These are phyloP conservation scores for Paratinospora sagittata DNA, from an alignment of 164 flowering plant species.

Conservation along the genomic window DNA sequence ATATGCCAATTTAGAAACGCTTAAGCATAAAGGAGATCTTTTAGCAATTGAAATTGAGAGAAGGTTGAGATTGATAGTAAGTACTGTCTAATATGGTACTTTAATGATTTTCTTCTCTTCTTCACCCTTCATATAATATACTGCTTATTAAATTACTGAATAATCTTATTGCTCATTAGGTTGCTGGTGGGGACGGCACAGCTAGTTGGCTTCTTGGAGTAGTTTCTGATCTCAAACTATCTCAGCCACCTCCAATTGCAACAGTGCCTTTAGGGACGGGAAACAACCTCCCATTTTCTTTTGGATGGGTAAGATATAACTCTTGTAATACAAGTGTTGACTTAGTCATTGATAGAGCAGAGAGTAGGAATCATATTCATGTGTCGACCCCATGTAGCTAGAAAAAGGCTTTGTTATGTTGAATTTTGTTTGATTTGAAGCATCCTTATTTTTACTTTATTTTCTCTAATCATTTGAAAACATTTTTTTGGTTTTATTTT, in stretches of 20 bases:
- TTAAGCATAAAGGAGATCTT: slow-evolving; percentile 35
- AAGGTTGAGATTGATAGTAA: slow-evolving; percentile 65
- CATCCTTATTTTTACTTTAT: neutral
- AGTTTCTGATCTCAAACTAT: slow-evolving; percentile 72
- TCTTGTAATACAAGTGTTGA: neutral
- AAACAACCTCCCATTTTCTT: slow-evolving; percentile 80
- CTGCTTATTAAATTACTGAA: neutral
- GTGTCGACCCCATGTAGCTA: neutral
- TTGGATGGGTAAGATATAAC: slow-evolving; percentile 74
- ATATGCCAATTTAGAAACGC: slow-evolving; percentile 49
- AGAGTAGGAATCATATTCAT: too few species aligned
- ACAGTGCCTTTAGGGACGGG: slow-evolving; percentile 94
- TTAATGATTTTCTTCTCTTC: neutral
- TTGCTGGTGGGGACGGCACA: slow-evolving; percentile 98
- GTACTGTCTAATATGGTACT: slow-evolving; percentile 20
- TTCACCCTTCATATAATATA: neutral
- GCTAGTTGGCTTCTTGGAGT: slow-evolving; percentile 96
- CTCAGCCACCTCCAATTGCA: slow-evolving; percentile 83
- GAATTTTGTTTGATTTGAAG: neutral
- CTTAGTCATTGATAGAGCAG: too few species aligned
- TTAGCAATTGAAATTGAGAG: slow-evolving; percentile 44
- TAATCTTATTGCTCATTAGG: slow-evolving; percentile 36
- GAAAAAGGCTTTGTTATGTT: neutral
- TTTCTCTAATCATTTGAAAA: too few species aligned
- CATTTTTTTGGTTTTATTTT: neutral